Evolutionary conservation across 768 basidiomycete genomes (phyloP).

Genomic region (Kwoniella bestiolae): DNA sequence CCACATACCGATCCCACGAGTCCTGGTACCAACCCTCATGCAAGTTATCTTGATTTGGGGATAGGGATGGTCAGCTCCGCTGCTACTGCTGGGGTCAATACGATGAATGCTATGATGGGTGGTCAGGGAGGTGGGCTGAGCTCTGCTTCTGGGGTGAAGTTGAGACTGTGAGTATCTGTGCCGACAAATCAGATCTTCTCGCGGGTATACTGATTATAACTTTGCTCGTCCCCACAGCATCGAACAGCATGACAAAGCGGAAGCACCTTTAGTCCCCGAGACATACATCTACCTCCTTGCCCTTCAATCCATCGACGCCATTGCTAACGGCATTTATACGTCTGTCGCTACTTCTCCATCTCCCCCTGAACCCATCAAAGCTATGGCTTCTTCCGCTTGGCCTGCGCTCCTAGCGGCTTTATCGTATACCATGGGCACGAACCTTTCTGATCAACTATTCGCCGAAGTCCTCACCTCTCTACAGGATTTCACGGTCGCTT

Average conservation of each 20-base stretch:
- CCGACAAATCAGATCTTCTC: too few species aligned
- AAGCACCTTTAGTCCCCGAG: slow-evolving; percentile 90
- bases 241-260: slow-evolving; percentile 96
- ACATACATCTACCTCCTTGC: slow-evolving; percentile 90
- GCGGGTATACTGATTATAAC: too few species aligned
- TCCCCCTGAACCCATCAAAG: slow-evolving; percentile 64
- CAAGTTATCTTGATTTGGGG: slow-evolving; percentile 54
- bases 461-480: slow-evolving; percentile 80
- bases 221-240: slow-evolving; percentile 66
- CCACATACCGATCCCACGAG: slow-evolving; percentile 34
- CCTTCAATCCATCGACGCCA: slow-evolving; percentile 80
- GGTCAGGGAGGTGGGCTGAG: slow-evolving; percentile 73
- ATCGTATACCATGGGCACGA: slow-evolving; percentile 85
- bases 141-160: slow-evolving; percentile 73
- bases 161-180: slow-evolving; percentile 86
- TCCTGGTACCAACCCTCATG: slow-evolving; percentile 11
- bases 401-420: slow-evolving; percentile 88
- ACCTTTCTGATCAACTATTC: slow-evolving; percentile 89
- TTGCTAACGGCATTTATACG: slow-evolving; percentile 82
- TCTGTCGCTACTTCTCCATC: slow-evolving; percentile 57
- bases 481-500: slow-evolving; percentile 81
- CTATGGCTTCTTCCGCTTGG: slow-evolving; percentile 87
- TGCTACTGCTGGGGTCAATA: slow-evolving; percentile 79
- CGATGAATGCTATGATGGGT: slow-evolving; percentile 82
- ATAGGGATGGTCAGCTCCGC: slow-evolving; percentile 78